Conservation (phyloP, 192 early-diverging fungal species). For the Fimicolochytrium jonesii region DNA sequence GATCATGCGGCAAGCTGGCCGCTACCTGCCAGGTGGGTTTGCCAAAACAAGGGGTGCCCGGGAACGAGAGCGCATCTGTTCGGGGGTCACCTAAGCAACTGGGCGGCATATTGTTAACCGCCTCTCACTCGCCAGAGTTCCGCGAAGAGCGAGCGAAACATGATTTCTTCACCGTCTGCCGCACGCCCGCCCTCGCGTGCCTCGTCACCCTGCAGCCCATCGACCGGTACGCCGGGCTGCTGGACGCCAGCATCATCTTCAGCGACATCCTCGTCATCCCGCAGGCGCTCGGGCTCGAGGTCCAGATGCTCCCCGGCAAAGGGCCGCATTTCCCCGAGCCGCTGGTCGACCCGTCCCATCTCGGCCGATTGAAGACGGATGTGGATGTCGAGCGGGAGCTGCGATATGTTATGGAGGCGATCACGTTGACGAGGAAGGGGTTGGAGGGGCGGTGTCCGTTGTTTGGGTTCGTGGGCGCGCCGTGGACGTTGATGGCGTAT, state of each 20-base stretch:
- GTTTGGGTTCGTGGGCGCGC: slow-evolving; percentile 94
- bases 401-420: slow-evolving; percentile 88
- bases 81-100: no score
- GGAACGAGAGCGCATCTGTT: no score
- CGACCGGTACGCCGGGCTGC: slow-evolving; percentile 79
- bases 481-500: slow-evolving; percentile 98
- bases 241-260: slow-evolving; percentile 98
- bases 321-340: slow-evolving; percentile 90
- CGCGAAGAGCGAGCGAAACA: slow-evolving; percentile 72
- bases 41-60: no score
- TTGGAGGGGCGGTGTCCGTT: slow-evolving; percentile 85
- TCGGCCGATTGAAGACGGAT: slow-evolving; percentile 53
- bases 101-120: no score
- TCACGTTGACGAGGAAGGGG: slow-evolving; percentile 83
- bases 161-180: slow-evolving; percentile 95
- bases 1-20: slow-evolving; percentile 98
- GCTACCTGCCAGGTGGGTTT: slow-evolving; percentile 82
- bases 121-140: no score
- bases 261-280: slow-evolving; percentile 97
- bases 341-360: slow-evolving; percentile 64
- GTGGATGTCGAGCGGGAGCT: slow-evolving; percentile 75
- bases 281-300: slow-evolving; percentile 90
- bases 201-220: slow-evolving; percentile 97
- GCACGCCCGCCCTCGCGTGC: slow-evolving; percentile 86
- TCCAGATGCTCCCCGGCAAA: slow-evolving; percentile 87